Evolutionary conservation across 2,329 filamentous ascomycete species (phyloP).

Genomic region (Aspergillus tamarii): DNA sequence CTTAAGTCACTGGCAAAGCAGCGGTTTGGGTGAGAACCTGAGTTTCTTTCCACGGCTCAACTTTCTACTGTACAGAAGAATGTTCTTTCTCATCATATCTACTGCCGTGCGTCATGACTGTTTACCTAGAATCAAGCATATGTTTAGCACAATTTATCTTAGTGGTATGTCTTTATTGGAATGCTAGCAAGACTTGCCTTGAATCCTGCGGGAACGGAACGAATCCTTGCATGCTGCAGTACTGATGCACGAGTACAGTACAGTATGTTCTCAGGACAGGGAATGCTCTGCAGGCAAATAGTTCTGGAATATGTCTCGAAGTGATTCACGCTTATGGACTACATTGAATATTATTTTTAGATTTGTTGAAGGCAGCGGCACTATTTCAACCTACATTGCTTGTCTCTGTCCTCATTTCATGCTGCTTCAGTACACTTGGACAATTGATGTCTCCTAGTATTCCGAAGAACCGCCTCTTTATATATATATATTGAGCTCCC

Average conservation of each 20-base stretch:
- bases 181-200: not conserved
- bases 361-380: no score
- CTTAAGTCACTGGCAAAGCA: constrained; percentile 76
- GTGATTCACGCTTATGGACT: no score
- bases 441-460: not conserved
- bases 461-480: not conserved
- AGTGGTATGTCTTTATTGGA: not conserved
- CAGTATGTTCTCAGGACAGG: not conserved
- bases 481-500: not conserved
- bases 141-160: not conserved
- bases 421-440: not conserved
- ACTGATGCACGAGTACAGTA: not conserved
- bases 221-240: not conserved
- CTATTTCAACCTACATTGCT: not conserved
- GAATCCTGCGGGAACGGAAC: not conserved
- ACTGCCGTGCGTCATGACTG: not conserved
- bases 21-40: constrained; percentile 65
- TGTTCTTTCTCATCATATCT: not conserved
- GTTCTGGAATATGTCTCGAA: not conserved
- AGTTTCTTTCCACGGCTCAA: not conserved
- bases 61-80: not conserved
- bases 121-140: not conserved
- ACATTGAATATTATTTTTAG: no score
- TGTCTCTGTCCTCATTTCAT: not conserved
- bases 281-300: not conserved